Evolutionary conservation across 441 rosid species (phyloP), one percentile per base, ranked within the genome.

Genomic region (Flueggea neowawraea): DNA sequence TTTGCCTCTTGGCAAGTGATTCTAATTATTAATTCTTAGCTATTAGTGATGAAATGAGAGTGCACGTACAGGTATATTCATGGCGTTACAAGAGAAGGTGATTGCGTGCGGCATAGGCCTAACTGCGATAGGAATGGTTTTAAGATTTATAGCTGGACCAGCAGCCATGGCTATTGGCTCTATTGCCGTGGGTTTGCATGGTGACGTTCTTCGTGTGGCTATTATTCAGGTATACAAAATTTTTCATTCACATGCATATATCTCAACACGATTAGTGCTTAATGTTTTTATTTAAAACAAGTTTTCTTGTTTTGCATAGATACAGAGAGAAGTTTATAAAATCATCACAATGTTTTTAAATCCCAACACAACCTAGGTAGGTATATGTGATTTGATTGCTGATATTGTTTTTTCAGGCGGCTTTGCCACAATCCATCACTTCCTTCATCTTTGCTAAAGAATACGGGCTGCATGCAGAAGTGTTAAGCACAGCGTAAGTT

Each of bases 401-500:
- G 45, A 43, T 43, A 43, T 43, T 64, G 58, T 22, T 22, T 36
- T 36, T 36, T 5, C 84, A 93, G 98, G 96, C 96, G 43, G 97
- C 96, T 41, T 41, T 94, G 57, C 99, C 97, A 44, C 96, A 90
- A 15, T 82, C 99, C 22, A 89, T 94, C 51, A 86, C 91, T 4
- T 89, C 99, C 3, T 94, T 94, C 78, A 82, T 94, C 66, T 90
- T 71, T 39, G 97, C 99, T 28, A 89, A 89, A 62, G 99, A 89
- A 69, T 90, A 89, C 51, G 94, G 85, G 65, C 58, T 89, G 36
- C 99, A 94, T 71, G 89, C 95, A 5, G 86, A 85, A 3, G 96
- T 94, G 36, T 79, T 90, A 45, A 94, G 98, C 84, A 90, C 97
- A 50, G 99, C 99, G 97, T 94, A 85, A 72, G 88, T 75, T 15